These are phyloP conservation scores for Lactarius evosmus DNA, from an alignment of 768 basidiomycete genomes.

Conservation along the genomic window DNA sequence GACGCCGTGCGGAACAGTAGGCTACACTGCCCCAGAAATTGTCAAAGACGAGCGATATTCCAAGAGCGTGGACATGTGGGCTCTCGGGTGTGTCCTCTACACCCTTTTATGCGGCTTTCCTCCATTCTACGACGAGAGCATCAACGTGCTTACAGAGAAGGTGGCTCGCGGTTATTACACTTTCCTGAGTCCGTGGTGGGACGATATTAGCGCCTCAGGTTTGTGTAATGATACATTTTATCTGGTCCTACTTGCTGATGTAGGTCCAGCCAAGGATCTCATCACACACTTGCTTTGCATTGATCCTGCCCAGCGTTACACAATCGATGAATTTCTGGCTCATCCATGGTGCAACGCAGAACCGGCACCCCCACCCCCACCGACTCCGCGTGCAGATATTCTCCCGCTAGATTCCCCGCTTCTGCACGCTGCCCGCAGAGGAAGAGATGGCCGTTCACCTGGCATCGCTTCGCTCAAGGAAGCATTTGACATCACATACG, in stretches of 20 bases:
- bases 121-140: slow-evolving; percentile 99
- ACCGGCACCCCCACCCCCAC: slow-evolving; percentile 58
- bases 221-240: slow-evolving; percentile 25
- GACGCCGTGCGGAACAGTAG: slow-evolving; percentile 99
- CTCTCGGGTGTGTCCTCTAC: slow-evolving; percentile 97
- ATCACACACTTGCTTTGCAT: slow-evolving; percentile 94
- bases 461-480: slow-evolving; percentile 93
- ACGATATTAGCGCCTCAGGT: slow-evolving; percentile 86
- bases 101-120: slow-evolving; percentile 96
- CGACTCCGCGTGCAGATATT: slow-evolving; percentile 54
- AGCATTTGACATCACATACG: slow-evolving; percentile 98
- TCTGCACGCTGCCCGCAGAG: slow-evolving; percentile 73
- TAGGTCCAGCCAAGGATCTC: slow-evolving; percentile 80
- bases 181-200: slow-evolving; percentile 99
- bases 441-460: slow-evolving; percentile 78
- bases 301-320: slow-evolving; percentile 92
- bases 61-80: slow-evolving; percentile 99
- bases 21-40: slow-evolving; percentile 98
- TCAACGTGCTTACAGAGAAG: slow-evolving; percentile 96
- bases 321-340: slow-evolving; percentile 94
- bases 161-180: slow-evolving; percentile 97
- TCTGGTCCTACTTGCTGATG: slow-evolving; percentile 20
- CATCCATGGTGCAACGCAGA: slow-evolving; percentile 92
- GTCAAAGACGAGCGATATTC: slow-evolving; percentile 98
- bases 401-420: slow-evolving; percentile 83